These are phyloP conservation scores for Agrocybe praecox DNA, from an alignment of 768 basidiomycete species.

Conservation along the genomic window DNA sequence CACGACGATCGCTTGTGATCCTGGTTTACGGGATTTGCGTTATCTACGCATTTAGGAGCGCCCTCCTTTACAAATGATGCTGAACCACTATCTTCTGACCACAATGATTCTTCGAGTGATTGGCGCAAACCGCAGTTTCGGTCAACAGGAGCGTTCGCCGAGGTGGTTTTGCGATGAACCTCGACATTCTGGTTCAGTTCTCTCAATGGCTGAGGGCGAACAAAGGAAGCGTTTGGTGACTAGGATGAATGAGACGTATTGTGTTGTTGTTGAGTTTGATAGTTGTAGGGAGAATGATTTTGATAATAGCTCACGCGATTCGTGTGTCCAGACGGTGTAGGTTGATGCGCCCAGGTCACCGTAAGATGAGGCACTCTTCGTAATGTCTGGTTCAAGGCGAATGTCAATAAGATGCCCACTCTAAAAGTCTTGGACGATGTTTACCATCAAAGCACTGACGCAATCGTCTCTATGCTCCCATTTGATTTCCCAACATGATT, in stretches of 20 bases:
- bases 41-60: background rate
- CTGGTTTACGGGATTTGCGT: background rate
- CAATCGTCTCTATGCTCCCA: conserved; percentile 80
- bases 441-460: conserved; percentile 70
- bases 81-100: background rate
- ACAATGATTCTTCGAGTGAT: background rate
- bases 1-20: background rate
- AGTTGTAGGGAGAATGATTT: conserved; percentile 26
- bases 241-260: background rate
- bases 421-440: conserved; percentile 11
- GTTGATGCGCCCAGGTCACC: conserved; percentile 82
- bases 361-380: conserved; percentile 70
- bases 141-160: background rate
- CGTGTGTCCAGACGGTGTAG: conserved; percentile 17
- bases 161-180: background rate
- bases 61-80: background rate
- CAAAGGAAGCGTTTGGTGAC: background rate
- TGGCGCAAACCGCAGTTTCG: background rate
- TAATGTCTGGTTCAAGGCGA: conserved; percentile 51
- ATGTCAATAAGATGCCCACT: background rate
- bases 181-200: background rate
- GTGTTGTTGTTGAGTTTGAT: conserved; percentile 28
- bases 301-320: conserved; percentile 11
- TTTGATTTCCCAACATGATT: conserved; percentile 73
- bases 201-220: background rate